A percentile compares a stretch with the other conserved stretches of the same genome.
Conservation (phyloP, 306 rosid genomes). For the Begonia fuchsioides region DNA sequence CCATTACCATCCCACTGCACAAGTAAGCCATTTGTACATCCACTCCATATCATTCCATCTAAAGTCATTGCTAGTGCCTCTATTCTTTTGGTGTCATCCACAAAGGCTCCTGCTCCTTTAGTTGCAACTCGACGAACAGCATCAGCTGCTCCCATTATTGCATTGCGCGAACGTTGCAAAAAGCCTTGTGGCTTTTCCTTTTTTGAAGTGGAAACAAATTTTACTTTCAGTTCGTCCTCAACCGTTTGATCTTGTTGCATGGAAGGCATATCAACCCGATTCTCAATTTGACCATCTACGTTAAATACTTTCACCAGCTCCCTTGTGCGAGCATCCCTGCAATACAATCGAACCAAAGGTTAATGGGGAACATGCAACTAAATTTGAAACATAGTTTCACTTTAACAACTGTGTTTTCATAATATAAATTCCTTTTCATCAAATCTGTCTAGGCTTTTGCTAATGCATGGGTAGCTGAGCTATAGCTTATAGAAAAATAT, state of each 20-base stretch:
- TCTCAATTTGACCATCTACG: conserved; percentile 78
- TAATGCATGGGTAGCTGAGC: too few species aligned
- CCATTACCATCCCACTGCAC: conserved; percentile 94
- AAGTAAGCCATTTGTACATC: conserved; percentile 81
- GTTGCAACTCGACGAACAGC: conserved; percentile 94
- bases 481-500: background rate
- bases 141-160: conserved; percentile 95
- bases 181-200: conserved; percentile 87
- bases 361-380: too few species aligned
- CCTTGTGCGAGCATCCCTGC: conserved; percentile 89
- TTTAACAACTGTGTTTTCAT: too few species aligned
- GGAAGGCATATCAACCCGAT: conserved; percentile 61
- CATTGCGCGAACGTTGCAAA: conserved; percentile 82
- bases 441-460: too few species aligned
- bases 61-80: conserved; percentile 59
- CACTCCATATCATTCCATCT: conserved; percentile 95
- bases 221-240: conserved; percentile 78
- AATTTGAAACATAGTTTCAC: too few species aligned
- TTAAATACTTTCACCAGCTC: conserved; percentile 87
- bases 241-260: conserved; percentile 65
- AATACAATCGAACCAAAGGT: conserved; percentile 1
- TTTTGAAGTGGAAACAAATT: conserved; percentile 59
- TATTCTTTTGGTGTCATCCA: conserved; percentile 64
- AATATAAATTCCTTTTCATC: too few species aligned
- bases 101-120: conserved; percentile 88